Conservation (phyloP, 2,329 filamentous ascomycete genomes). For the Teratosphaeria nubilosa region DNA sequence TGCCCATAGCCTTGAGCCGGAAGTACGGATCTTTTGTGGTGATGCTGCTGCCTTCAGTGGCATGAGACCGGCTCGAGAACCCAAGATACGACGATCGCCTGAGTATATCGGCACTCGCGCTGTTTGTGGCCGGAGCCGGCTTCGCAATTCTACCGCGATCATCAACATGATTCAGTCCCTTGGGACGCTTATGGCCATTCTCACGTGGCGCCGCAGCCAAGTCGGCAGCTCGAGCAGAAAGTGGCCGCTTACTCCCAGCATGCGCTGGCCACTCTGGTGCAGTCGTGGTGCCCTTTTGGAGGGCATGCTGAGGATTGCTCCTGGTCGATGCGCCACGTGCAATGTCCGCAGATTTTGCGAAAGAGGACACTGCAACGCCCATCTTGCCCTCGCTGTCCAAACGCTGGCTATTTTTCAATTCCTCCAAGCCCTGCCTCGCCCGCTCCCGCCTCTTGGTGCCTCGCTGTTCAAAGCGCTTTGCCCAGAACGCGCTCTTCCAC, state of each 20-base stretch:
- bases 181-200: constrained; percentile 20
- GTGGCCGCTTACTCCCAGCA: constrained; percentile 17
- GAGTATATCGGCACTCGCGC: constrained; percentile 10
- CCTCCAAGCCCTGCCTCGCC: constrained; percentile 13
- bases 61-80: constrained; percentile 8
- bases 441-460: constrained; percentile 28
- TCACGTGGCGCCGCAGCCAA: neutral
- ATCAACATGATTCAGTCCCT: constrained; percentile 18
- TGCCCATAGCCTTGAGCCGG: constrained; percentile 38
- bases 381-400: neutral
- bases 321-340: neutral
- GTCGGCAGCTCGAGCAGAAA: constrained; percentile 13
- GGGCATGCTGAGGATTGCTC: neutral
- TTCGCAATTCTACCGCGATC: constrained; percentile 13
- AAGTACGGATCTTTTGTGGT: constrained; percentile 43
- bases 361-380: neutral
- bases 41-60: constrained; percentile 16
- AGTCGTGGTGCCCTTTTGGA: neutral
- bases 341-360: neutral
- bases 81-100: constrained; percentile 23
- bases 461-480: constrained; percentile 24
- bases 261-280: constrained; percentile 7
- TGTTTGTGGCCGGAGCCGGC: constrained; percentile 1
- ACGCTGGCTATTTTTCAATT: constrained; percentile 6
- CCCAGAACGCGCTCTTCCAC: constrained; percentile 30